Conservation (phyloP, 257 asterid genomes). For the Capsicum rhomboideum region DNA sequence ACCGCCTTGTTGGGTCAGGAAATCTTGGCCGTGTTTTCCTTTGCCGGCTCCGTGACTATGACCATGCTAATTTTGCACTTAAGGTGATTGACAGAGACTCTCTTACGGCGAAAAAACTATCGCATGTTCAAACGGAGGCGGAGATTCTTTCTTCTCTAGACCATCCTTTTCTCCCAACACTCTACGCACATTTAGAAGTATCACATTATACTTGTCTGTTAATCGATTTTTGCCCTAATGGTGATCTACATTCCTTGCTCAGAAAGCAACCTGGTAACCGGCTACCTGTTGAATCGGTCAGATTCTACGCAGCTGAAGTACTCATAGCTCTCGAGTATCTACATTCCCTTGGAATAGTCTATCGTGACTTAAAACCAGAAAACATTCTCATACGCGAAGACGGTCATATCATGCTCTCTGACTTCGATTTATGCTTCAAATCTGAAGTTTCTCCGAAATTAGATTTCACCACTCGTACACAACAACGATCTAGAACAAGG, state of each 20-base stretch:
- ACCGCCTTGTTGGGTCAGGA: slow-evolving; percentile 77
- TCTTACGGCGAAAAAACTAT: slow-evolving; percentile 47
- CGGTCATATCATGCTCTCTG: slow-evolving; percentile 79
- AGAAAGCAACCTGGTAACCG: slow-evolving; percentile 55
- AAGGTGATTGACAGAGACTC: slow-evolving; percentile 74
- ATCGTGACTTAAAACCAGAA: slow-evolving; percentile 80
- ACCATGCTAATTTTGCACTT: slow-evolving; percentile 76
- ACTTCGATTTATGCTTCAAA: slow-evolving; percentile 67
- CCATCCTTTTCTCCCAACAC: slow-evolving; percentile 83
- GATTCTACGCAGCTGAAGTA: slow-evolving; percentile 72
- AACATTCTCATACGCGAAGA: slow-evolving; percentile 71
- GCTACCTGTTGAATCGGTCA: slow-evolving; percentile 40
- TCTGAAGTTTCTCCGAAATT: slow-evolving; percentile 44
- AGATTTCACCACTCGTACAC: slow-evolving; percentile 21
- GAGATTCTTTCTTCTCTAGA: slow-evolving; percentile 58
- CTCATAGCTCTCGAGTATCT: slow-evolving; percentile 64
- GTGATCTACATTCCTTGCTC: slow-evolving; percentile 73
- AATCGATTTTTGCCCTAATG: slow-evolving; percentile 78
- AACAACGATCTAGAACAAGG: not conserved
- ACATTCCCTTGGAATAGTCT: slow-evolving; percentile 71
- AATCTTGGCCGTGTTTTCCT: slow-evolving; percentile 93
- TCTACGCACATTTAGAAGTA: slow-evolving; percentile 69
- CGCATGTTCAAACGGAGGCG: slow-evolving; percentile 76
- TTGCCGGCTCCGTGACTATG: slow-evolving; percentile 76
- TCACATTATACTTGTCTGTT: slow-evolving; percentile 79